A percentile compares a stretch with the other conserved stretches of the same genome.
Evolutionary conservation across 2,329 filamentous ascomycete genomes (phyloP).

Genomic region (Lojkania enalia): DNA sequence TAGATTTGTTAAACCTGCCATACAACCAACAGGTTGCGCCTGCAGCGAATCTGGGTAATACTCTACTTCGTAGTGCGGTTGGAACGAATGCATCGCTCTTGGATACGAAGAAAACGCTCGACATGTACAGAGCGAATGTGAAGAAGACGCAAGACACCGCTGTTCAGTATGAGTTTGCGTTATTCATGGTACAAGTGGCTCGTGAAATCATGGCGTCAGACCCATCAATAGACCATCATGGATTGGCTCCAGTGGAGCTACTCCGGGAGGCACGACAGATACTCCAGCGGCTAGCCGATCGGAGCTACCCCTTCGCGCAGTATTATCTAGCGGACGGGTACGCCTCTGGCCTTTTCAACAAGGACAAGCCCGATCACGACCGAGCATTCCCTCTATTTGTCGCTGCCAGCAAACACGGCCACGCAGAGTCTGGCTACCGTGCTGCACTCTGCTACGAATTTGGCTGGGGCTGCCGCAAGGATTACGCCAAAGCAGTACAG

Average conservation of each 20-base stretch:
- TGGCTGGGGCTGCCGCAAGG: conserved; percentile 91
- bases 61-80: conserved; percentile 74
- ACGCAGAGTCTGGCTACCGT: conserved; percentile 93
- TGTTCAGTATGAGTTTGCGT: conserved; percentile 93
- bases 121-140: conserved; percentile 96
- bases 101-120: conserved; percentile 88
- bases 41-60: conserved; percentile 72
- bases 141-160: conserved; percentile 93
- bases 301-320: conserved; percentile 93
- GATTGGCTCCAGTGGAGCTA: conserved; percentile 62
- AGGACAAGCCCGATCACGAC: conserved; percentile 89
- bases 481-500: conserved; percentile 88
- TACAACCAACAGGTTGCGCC: conserved; percentile 79
- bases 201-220: conserved; percentile 63
- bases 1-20: conserved; percentile 66
- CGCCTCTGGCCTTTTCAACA: conserved; percentile 91
- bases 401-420: conserved; percentile 92
- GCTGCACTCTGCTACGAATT: conserved; percentile 96
- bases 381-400: conserved; percentile 91
- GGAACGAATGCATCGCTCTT: conserved; percentile 90
- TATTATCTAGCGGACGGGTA: conserved; percentile 97
- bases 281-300: conserved; percentile 80
- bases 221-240: conserved; percentile 42
- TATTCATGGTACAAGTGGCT: conserved; percentile 89
- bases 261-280: conserved; percentile 87